Evolutionary conservation across 2,329 filamentous ascomycete genomes (phyloP).

Genomic region (Stachybotrys chartarum): DNA sequence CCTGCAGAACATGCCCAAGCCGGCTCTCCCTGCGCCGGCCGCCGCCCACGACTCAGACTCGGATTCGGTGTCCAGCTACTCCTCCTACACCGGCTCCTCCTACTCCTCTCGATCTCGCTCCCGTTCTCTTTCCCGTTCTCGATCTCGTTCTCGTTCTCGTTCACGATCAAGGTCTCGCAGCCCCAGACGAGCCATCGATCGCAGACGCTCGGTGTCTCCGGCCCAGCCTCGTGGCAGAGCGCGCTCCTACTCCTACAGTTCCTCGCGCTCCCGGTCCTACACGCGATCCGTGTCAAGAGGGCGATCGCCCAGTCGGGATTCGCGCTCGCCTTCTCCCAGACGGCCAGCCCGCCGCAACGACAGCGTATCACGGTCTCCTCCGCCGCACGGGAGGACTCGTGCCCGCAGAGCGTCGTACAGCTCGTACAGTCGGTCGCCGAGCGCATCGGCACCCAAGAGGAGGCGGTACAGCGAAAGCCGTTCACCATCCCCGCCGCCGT

Average conservation of each 20-base stretch:
- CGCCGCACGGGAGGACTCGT: constrained; percentile 17
- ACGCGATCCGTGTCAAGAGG: constrained; percentile 30
- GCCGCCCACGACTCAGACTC: constrained; percentile 54
- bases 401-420: constrained; percentile 12
- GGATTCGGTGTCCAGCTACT: constrained; percentile 72
- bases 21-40: constrained; percentile 62
- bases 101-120: constrained; percentile 48
- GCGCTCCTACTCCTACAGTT: constrained; percentile 16
- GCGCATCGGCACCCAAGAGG: constrained; percentile 19
- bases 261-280: constrained; percentile 36
- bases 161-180: constrained; percentile 32
- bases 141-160: constrained; percentile 47
- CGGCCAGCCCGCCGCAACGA: constrained; percentile 15
- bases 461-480: constrained; percentile 22
- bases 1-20: constrained; percentile 84
- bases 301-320: constrained; percentile 12
- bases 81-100: constrained; percentile 60
- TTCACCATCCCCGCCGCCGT: constrained; percentile 21
- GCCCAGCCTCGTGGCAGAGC: constrained; percentile 14
- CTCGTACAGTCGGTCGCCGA: constrained; percentile 14
- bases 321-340: constrained; percentile 23
- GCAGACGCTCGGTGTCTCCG: constrained; percentile 20
- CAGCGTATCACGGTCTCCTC: constrained; percentile 20
- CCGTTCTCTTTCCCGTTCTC: constrained; percentile 53
- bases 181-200: constrained; percentile 12